phyloP scores from a whole-genome alignment of 495 filamentous ascomycete genomes.

The Cenococcum geophilum region DNA sequence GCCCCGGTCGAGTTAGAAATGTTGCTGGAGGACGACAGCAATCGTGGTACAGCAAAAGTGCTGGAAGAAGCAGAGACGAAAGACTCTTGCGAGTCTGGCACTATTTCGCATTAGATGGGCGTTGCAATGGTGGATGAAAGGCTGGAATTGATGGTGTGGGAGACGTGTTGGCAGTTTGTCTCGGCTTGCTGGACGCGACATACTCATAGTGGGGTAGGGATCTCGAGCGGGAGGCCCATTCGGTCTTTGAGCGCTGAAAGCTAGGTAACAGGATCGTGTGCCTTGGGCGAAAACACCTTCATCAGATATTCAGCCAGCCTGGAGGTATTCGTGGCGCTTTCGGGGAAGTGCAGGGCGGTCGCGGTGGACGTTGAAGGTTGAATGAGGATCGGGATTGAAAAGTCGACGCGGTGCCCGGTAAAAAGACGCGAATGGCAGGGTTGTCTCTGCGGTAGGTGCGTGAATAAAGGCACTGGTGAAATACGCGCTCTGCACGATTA shows the following conservation, averaged over 20 bases:
- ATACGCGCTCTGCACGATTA: not conserved
- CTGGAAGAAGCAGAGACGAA: constrained; percentile 20
- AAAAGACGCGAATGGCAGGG: not conserved
- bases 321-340: not conserved
- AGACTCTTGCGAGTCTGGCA: constrained; percentile 30
- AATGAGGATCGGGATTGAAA: too few species aligned
- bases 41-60: constrained; percentile 10
- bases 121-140: not conserved
- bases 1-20: constrained; percentile 22
- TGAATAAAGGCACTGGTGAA: not conserved
- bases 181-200: constrained; percentile 1
- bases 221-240: not conserved
- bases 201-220: constrained; percentile 1
- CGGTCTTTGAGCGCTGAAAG: not conserved
- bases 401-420: not conserved
- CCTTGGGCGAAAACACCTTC: constrained; percentile 1
- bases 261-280: not conserved
- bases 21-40: constrained; percentile 26
- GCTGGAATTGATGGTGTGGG: not conserved
- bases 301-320: not conserved
- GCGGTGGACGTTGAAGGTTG: not conserved
- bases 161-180: constrained; percentile 2
- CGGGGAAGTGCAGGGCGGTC: not conserved
- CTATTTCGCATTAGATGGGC: not conserved
- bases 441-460: not conserved